Evolutionary conservation across 352 stramenopile genomes (phyloP), one percentile per base, ranked within the genome.

Genomic region (Phytopythium boreale): DNA sequence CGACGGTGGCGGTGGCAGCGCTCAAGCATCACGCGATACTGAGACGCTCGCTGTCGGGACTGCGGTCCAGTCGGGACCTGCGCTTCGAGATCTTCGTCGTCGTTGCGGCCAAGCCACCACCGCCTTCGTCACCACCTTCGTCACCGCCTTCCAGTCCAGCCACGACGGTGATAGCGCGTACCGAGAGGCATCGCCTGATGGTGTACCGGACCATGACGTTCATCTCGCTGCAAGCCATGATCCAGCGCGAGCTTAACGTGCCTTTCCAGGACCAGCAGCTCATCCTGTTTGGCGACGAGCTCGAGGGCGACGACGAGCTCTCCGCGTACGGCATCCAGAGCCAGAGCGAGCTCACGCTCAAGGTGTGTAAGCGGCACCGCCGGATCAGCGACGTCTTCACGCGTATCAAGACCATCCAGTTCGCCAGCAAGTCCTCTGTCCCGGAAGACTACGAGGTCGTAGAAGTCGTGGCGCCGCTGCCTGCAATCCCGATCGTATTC

Each of bases 251-350:
- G 64, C 84, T 80, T 31, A 61, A 20, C 4, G 65, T 90, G 26
- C 76, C 68, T 19, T 90, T 88, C 53, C 77, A 90, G 60, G 77
- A 90, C 41, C 81, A 90, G 62, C 76, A 61, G 20, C 43, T 92
- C 17, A 85, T 82, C 59, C 76, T 81, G 52, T 74, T 87, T 5
- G 76, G 72, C 17, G 80, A 89, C 19, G 46, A 81, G 26, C 77
- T 92, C 20, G 71, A 90, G 61, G 80, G 80, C 19, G 72, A 89
- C 58, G 79, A 89, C 47, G 82, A 90, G 36, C 65, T 92, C 22
- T 36, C 60, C 7, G 75, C 70, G 52, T 87, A 89, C 63, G 80
- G 76, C 11, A 72, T 92, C 50, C 68, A 85, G 46, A 71, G 87
- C 43, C 69, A 73, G 34, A 86, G 76, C 31, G 70, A 85, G 3